A percentile compares a stretch with the other conserved stretches of the same genome.
phyloP scores from a whole-genome alignment of 1,284 basidiomycete species.

The Trametes versicolor region DNA sequence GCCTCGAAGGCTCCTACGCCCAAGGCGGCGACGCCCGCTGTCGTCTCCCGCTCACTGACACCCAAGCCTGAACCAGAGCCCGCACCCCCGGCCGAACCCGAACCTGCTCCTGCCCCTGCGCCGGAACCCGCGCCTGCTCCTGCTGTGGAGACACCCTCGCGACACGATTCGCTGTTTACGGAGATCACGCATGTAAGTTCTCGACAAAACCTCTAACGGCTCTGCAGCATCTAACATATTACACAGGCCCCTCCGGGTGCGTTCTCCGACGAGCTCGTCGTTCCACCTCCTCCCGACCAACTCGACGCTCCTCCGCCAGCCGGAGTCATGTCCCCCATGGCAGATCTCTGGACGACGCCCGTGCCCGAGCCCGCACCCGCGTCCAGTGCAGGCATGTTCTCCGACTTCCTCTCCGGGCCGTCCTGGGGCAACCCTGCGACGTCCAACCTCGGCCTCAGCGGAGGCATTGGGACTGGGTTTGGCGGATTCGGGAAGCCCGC shows the following conservation, averaged over 20 bases:
- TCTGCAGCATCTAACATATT: neutral
- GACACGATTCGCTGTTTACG: constrained; percentile 11
- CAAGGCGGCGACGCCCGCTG: constrained; percentile 33
- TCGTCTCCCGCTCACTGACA: constrained; percentile 22
- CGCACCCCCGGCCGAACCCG: constrained; percentile 11
- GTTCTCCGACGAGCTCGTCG: constrained; percentile 20
- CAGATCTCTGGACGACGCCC: constrained; percentile 33
- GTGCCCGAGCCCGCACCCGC: constrained; percentile 28
- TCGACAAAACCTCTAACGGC: neutral
- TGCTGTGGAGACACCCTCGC: constrained; percentile 1
- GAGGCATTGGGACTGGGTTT: constrained; percentile 14
- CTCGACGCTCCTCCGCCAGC: constrained; percentile 16
- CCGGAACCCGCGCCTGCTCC: constrained; percentile 12
- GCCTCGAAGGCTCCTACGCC: constrained; percentile 21
- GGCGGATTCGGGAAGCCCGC: constrained; percentile 12
- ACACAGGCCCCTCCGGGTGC: constrained; percentile 11
- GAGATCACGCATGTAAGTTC: constrained; percentile 28
- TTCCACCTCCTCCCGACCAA: constrained; percentile 24
- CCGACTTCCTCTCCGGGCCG: constrained; percentile 35
- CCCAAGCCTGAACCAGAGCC: constrained; percentile 23
- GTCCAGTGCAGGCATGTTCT: constrained; percentile 35
- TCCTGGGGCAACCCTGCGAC: constrained; percentile 27
- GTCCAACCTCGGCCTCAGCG: constrained; percentile 27
- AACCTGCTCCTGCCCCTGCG: constrained; percentile 9
- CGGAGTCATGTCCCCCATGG: constrained; percentile 34